A percentile compares a stretch with the other conserved stretches of the same genome.
These are phyloP conservation scores for Chlamydomonas asymmetrica DNA, from an alignment of 139 green algal species.

Conservation along the genomic window DNA sequence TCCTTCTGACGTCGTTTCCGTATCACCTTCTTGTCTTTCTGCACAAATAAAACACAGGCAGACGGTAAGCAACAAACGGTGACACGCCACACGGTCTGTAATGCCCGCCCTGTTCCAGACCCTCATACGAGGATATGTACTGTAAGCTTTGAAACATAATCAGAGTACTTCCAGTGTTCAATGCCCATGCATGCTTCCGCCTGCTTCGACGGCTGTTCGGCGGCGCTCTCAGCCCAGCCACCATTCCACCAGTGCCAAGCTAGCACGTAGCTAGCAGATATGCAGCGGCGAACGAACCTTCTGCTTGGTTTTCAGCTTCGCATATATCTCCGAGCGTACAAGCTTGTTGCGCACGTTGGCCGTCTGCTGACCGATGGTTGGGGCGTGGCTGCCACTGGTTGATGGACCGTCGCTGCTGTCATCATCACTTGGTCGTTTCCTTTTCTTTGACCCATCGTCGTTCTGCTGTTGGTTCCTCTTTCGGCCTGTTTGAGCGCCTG, in stretches of 20 bases:
- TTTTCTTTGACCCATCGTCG: neutral
- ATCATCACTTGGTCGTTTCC: slow-evolving; percentile 8
- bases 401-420: slow-evolving; percentile 5
- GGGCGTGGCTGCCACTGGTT: slow-evolving; percentile 16
- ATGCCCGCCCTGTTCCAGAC: no score
- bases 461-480: no score
- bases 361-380: slow-evolving; percentile 74
- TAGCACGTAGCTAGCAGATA: neutral
- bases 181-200: neutral
- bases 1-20: slow-evolving; percentile 71
- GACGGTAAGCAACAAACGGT: no score
- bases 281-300: slow-evolving; percentile 47
- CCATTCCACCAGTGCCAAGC: neutral
- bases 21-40: slow-evolving; percentile 76
- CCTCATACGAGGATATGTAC: neutral
- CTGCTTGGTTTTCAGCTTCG: slow-evolving; percentile 78
- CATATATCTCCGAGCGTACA: slow-evolving; percentile 70
- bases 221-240: neutral
- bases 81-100: no score
- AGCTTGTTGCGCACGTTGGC: slow-evolving; percentile 86
- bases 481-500: no score
- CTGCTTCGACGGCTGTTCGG: neutral
- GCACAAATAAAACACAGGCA: no score
- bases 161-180: neutral
- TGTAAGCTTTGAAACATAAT: neutral